These are phyloP conservation scores for Lithohypha guttulata DNA, from an alignment of 2,329 filamentous ascomycete species.

Conservation along the genomic window DNA sequence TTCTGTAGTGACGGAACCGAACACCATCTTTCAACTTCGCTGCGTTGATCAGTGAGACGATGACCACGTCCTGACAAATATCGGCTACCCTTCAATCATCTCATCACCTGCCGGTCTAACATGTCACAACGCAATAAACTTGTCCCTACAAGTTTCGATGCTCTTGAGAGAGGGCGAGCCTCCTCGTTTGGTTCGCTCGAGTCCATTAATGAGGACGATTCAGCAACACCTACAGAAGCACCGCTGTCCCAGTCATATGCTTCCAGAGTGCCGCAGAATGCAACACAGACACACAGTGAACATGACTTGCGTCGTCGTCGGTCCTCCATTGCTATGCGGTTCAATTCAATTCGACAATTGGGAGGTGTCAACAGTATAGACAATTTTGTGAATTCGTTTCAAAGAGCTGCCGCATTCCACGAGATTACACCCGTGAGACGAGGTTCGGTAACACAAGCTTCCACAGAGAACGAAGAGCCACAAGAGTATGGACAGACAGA, in stretches of 20 bases:
- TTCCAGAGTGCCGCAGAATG: neutral
- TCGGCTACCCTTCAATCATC: no score
- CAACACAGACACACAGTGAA: constrained; percentile 9
- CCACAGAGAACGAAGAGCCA: constrained; percentile 42
- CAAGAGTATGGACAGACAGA: constrained; percentile 22
- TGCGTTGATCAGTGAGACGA: no score
- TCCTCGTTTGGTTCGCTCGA: constrained; percentile 23
- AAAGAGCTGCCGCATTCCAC: constrained; percentile 75
- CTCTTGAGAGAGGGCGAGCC: constrained; percentile 24
- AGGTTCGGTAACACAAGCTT: constrained; percentile 58
- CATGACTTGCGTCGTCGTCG: constrained; percentile 20
- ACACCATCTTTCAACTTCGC: no score
- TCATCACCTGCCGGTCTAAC: no score
- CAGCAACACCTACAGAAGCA: constrained; percentile 11
- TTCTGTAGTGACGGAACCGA: no score
- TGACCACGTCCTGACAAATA: no score
- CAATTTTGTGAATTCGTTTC: constrained; percentile 87
- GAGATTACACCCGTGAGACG: constrained; percentile 69
- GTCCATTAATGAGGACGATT: constrained; percentile 23
- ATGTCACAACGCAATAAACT: constrained; percentile 19
- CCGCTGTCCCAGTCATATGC: neutral
- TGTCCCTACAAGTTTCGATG: constrained; percentile 22
- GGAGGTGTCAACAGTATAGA: constrained; percentile 90
- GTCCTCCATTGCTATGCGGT: constrained; percentile 37
- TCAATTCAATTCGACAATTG: constrained; percentile 48